phyloP scores from a whole-genome alignment of 2,329 filamentous ascomycete genomes.

The Aspergillus spinulosporus region DNA sequence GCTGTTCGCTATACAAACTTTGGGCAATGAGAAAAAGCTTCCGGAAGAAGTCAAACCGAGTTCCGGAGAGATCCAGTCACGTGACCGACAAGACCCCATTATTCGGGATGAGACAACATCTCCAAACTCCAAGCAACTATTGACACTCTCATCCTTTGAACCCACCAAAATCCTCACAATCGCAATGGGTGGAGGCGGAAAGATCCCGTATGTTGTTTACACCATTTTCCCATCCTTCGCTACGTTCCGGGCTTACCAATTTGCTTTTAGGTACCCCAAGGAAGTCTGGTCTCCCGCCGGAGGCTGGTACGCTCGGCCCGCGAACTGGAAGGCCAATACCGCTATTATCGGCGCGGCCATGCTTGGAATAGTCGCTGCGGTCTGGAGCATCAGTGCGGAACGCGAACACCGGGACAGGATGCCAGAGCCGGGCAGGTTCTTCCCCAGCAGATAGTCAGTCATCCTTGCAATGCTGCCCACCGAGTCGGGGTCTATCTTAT shows the following conservation, averaged over 20 bases:
- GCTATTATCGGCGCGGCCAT: conserved; percentile 69
- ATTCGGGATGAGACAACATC: conserved; percentile 29
- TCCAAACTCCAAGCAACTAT: conserved; percentile 23
- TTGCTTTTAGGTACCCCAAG: conserved; percentile 75
- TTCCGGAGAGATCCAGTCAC: conserved; percentile 21
- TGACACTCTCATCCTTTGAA: conserved; percentile 18
- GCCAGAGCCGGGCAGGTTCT: conserved; percentile 75
- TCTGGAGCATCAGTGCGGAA: conserved; percentile 72
- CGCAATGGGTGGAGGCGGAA: conserved; percentile 73
- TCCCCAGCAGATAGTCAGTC: conserved; percentile 78
- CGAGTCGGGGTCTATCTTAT: conserved; percentile 4
- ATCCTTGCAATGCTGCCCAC: conserved; percentile 10
- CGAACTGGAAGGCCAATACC: conserved; percentile 95
- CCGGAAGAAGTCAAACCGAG: not conserved
- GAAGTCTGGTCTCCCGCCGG: conserved; percentile 98
- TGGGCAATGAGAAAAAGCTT: conserved; percentile 15
- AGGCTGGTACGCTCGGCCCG: conserved; percentile 94
- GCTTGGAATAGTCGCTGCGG: conserved; percentile 65
- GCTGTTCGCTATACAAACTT: conserved; percentile 21
- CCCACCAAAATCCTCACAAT: conserved; percentile 26
- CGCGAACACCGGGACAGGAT: conserved; percentile 72
- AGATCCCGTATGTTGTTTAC: conserved; percentile 64
- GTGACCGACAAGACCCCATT: conserved; percentile 32
- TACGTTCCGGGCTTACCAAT: conserved; percentile 26
- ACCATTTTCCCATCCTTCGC: conserved; percentile 18